Evolutionary conservation across 139 green algal species (phyloP).

Genomic region (Diplosphaera chodatii): DNA sequence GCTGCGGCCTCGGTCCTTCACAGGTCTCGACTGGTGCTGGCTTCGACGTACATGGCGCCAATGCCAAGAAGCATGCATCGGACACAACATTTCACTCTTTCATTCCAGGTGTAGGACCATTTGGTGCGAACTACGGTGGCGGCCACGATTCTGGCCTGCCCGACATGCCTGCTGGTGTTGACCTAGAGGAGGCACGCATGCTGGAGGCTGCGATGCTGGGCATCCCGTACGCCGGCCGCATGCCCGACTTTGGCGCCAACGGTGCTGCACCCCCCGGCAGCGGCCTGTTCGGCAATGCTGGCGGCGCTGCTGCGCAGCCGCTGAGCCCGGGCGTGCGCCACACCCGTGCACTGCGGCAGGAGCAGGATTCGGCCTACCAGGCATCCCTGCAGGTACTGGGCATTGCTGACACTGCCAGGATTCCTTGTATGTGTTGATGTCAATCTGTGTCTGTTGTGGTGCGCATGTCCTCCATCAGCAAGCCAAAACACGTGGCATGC

Average conservation of each 20-base stretch:
- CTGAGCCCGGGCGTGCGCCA: slow-evolving; percentile 23
- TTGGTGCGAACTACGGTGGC: neutral
- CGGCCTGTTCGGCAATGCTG: slow-evolving; percentile 14
- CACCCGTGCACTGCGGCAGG: slow-evolving; percentile 35
- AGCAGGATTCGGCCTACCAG: slow-evolving; percentile 72
- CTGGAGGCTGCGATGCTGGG: slow-evolving; percentile 77
- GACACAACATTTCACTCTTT: too few species aligned
- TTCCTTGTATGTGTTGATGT: neutral
- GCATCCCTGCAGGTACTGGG: slow-evolving; percentile 54
- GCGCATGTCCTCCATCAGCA: too few species aligned
- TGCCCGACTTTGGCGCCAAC: slow-evolving; percentile 19
- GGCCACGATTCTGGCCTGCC: neutral
- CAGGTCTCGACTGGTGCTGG: too few species aligned
- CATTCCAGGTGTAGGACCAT: too few species aligned
- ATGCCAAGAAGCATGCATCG: neutral
- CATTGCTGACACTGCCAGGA: neutral
- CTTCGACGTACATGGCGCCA: neutral
- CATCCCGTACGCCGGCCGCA: slow-evolving; percentile 55
- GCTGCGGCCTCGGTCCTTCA: too few species aligned
- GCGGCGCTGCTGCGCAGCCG: slow-evolving; percentile 9
- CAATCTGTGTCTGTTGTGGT: too few species aligned
- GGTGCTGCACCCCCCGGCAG: slow-evolving; percentile 29
- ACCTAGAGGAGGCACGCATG: slow-evolving; percentile 68
- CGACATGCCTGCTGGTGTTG: slow-evolving; percentile 13
- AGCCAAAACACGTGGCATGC: too few species aligned